Evolutionary conservation across 208 protist genomes (phyloP).

Genomic region (Trypanosoma mega): DNA sequence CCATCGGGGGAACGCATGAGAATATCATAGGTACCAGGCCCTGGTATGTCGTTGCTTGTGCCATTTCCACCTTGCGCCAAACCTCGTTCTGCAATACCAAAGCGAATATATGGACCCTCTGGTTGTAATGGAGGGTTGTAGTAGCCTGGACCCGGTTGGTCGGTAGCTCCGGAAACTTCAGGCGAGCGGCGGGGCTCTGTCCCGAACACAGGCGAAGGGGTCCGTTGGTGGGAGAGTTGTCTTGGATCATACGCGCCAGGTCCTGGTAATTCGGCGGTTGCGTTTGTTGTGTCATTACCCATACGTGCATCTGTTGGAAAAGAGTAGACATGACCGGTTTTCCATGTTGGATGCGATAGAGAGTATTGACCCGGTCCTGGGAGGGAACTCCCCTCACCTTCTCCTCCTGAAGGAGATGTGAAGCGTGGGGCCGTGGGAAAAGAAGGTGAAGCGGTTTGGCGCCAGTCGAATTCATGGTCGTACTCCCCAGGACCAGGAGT

Average conservation of each 20-base stretch:
- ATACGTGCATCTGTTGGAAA: slow-evolving; percentile 14
- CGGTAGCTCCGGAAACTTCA: background rate
- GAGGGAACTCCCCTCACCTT: background rate
- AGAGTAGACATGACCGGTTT: slow-evolving; percentile 23
- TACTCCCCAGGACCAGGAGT: slow-evolving; percentile 37
- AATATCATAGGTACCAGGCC: slow-evolving; percentile 35
- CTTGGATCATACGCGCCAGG: slow-evolving; percentile 24
- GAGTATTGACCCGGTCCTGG: slow-evolving; percentile 29
- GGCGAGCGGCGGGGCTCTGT: slow-evolving; percentile 7
- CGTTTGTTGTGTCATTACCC: background rate
- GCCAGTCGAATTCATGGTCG: background rate
- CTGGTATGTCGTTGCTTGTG: slow-evolving; percentile 14
- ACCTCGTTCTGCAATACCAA: slow-evolving; percentile 22
- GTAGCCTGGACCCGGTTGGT: slow-evolving; percentile 19
- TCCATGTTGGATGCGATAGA: slow-evolving; percentile 24
- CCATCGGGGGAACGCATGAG: background rate
- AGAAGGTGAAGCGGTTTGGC: slow-evolving; percentile 3
- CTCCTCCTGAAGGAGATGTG: background rate
- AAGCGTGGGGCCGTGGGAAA: slow-evolving; percentile 23
- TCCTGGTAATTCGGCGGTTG: slow-evolving; percentile 14
- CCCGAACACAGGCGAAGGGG: slow-evolving; percentile 7
- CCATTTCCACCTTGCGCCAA: background rate
- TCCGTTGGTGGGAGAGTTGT: background rate
- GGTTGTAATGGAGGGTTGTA: slow-evolving; percentile 10
- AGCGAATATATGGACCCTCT: slow-evolving; percentile 5